Conservation (phyloP, 2,329 filamentous ascomycete species). For the Aspergillus sp. region DNA sequence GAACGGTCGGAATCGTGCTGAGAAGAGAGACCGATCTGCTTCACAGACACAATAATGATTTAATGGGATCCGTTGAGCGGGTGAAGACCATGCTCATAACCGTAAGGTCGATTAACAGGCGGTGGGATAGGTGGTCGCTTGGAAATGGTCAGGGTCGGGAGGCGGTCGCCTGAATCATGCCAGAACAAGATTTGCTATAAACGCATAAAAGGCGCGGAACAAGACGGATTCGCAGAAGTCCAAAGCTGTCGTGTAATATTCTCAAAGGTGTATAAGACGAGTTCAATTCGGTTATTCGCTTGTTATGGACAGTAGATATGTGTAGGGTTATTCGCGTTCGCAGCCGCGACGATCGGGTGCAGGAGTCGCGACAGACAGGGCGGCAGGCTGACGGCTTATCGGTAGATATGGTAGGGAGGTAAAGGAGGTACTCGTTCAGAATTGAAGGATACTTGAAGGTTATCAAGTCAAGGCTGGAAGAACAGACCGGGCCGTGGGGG, state of each 20-base stretch:
- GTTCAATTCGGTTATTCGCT: not conserved
- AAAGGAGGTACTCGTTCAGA: not conserved
- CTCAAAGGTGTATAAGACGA: too few species aligned
- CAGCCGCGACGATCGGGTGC: not conserved
- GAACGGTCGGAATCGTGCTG: constrained; percentile 12
- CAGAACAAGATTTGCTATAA: not conserved
- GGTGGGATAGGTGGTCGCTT: not conserved
- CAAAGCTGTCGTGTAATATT: too few species aligned
- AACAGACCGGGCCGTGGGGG: constrained; percentile 9
- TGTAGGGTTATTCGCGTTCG: not conserved
- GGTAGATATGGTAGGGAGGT: not conserved
- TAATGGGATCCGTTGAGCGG: constrained; percentile 17
- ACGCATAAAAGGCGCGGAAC: not conserved
- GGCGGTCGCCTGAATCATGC: constrained; percentile 5
- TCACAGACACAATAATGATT: constrained; percentile 24
- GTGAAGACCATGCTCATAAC: constrained; percentile 31
- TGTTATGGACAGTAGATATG: not conserved
- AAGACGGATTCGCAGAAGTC: not conserved
- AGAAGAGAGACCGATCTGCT: constrained; percentile 27
- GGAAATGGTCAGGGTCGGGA: not conserved
- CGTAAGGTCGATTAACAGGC: constrained; percentile 13
- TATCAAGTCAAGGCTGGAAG: constrained; percentile 11
- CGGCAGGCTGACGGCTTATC: not conserved
- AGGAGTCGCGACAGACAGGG: not conserved
- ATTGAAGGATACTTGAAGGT: not conserved